Base-by-base conservation (phyloP, 2,329 filamentous ascomycete species). In the Fusarium chaquense region DNA sequence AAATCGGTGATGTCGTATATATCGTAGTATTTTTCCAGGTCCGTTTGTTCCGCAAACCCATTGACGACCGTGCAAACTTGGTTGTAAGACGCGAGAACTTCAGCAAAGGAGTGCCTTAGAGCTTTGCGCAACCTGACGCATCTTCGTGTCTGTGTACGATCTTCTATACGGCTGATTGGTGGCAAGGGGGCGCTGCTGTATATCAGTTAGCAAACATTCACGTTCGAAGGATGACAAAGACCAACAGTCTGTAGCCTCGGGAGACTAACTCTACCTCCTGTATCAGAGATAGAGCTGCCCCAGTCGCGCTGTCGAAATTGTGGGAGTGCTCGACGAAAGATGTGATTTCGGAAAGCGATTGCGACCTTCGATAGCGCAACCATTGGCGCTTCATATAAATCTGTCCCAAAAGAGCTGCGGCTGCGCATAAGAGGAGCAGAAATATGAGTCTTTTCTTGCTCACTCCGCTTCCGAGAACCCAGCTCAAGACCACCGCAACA, bases 221-320 rank as follows among this genome's bases (percentile, higher is more conserved):
- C 26, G 12, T 35, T 20, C 7, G 2, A 24, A 28, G 9, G 43
- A 5, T 16, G 26, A 43, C 45, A 18, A 32, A 46, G 50, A 82
- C 90, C 79, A 80, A 93, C 89, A 97, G 85, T 81, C 93, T 87
- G 79, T 97, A 98, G 24, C 94, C 94, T 72, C 94, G 89, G 32
- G 94, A 97, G 28, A 98, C 94, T 33, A 98, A 85, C 81, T 98
- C 94, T n/a, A 98, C 94, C 80, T 98, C 94, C 78, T 97, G 94
- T 67, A 98, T 91, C 64, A 97, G 86, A 38, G 91, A 89, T 58
- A 97, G 84, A 4, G 93, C 91, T 33, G 93, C 91, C 40, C 90
- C 90, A 41, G 88, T 90, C 24, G 91, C 90, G 41, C 90, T 88
- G 79, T 98, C 94, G 73, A 97, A 93, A 51, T 90, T 89, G 76